These are phyloP conservation scores for Purpureocillium lavendulum DNA, from an alignment of 2,329 filamentous ascomycete genomes.

Conservation along the genomic window DNA sequence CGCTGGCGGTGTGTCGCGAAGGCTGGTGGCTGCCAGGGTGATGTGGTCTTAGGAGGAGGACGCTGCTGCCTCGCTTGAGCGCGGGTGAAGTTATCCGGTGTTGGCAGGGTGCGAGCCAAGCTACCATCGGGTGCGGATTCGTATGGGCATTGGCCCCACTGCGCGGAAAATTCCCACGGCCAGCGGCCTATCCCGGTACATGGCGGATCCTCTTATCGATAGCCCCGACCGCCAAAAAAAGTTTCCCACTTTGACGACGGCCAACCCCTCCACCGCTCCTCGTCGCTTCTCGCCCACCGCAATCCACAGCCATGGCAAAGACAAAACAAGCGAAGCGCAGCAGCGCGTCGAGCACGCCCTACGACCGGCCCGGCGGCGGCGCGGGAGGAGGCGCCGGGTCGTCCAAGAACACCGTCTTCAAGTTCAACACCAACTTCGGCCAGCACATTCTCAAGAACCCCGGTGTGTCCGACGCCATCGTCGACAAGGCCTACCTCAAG, in stretches of 20 bases:
- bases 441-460: conserved; percentile 90
- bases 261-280: conserved; percentile 6
- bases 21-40: neutral
- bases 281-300: neutral
- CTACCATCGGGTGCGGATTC: neutral
- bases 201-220: neutral
- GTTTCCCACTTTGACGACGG: conserved; percentile 9
- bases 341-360: conserved; percentile 31
- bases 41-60: neutral
- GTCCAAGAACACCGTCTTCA: conserved; percentile 80
- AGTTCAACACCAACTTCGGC: conserved; percentile 88
- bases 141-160: too few relatives aligned
- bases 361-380: conserved; percentile 27
- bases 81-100: conserved; percentile 1
- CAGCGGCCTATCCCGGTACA: neutral
- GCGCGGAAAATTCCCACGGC: too few relatives aligned
- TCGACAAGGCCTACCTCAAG: conserved; percentile 74
- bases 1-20: conserved; percentile 4
- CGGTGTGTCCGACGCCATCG: conserved; percentile 66
- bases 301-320: conserved; percentile 40
- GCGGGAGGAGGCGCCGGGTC: conserved; percentile 10
- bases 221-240: conserved; percentile 7
- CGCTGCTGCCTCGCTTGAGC: too few relatives aligned
- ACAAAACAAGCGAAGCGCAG: conserved; percentile 43
- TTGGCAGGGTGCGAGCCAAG: conserved; percentile 4